Evolutionary conservation across 2,329 filamentous ascomycete genomes (phyloP), one percentile per base, ranked within the genome.

Genomic region (Botrytis pseudocinerea): DNA sequence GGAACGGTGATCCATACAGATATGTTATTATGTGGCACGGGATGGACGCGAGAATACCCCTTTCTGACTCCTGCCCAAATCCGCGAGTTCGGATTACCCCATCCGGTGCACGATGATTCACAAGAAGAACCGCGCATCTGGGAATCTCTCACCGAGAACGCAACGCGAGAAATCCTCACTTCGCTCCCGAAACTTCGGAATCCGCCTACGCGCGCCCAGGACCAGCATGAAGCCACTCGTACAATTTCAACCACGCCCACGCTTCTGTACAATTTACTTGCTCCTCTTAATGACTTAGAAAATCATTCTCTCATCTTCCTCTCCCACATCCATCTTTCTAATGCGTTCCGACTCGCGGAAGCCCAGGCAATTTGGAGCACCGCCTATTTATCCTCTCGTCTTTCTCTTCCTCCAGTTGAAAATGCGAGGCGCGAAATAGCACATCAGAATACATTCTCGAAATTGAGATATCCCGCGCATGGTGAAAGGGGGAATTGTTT

Each of bases 101-200:
- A n/a, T n/a, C n/a, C n/a, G n/a, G n/a, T n/a, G n/a, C n/a, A n/a
- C n/a, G n/a, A n/a, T n/a, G n/a, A n/a, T n/a, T n/a, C n/a, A n/a
- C n/a, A 66, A 28, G 69, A 73, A 54, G 73, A 76, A 63, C 70
- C 74, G n/a, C 71, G 73, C 1, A 76, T 78, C 25, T 80, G 78
- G 77, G 64, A 75, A 35, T 73, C 71, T 20, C 76, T 79, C 28
- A 72, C 76, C 16, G 57, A 74, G 35, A 28, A 54, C 22, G 73
- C 73, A 1, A 66, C 69, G 59, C 48, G 18, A 28, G 57, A 73
- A 60, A 66, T 74, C 18, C 16, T 71, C 32, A 20, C 42, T 12
- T 48, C 28, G 4, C 73, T 73, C 40, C 73, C 62, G 18, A 62
- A 73, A 32, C 72, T 75, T 18, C 66, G 66, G 14, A 38, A 73